Evolutionary conservation across 108 stramenopile species (phyloP).

Genomic region (Fragilariopsis cylindrus): DNA sequence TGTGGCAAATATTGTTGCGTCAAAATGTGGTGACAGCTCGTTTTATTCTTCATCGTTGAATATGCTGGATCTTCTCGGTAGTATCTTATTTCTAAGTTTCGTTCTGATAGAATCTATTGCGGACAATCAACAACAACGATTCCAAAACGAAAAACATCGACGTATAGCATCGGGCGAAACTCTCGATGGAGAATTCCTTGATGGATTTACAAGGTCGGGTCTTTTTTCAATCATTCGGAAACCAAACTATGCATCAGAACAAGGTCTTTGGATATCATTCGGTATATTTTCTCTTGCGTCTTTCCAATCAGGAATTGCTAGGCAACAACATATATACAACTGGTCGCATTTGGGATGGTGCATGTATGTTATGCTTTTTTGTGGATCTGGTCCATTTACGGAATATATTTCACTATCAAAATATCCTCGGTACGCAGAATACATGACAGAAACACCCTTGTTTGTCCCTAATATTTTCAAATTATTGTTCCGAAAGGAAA

Average conservation of each 20-base stretch:
- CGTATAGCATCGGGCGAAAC: conserved; percentile 15
- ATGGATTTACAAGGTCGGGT: conserved; percentile 66
- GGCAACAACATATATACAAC: conserved; percentile 35
- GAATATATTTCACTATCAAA: conserved; percentile 63
- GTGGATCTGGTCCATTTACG: conserved; percentile 69
- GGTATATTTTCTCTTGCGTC: conserved; percentile 57
- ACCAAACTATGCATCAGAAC: conserved; percentile 80
- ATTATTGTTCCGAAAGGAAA: background rate
- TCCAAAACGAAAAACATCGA: conserved; percentile 68
- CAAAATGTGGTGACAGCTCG: background rate
- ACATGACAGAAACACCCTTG: conserved; percentile 55
- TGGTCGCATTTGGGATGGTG: conserved; percentile 57
- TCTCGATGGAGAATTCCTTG: conserved; percentile 43
- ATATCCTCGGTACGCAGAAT: conserved; percentile 61
- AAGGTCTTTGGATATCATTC: conserved; percentile 62
- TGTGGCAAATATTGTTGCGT: conserved; percentile 47
- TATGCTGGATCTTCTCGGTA: conserved; percentile 43
- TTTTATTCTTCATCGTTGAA: conserved; percentile 40
- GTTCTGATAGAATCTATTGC: conserved; percentile 65
- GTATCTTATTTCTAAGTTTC: conserved; percentile 42
- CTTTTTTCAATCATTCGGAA: conserved; percentile 76
- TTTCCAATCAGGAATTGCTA: conserved; percentile 31
- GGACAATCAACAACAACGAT: conserved; percentile 74
- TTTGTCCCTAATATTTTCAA: conserved; percentile 49
- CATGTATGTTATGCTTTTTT: conserved; percentile 58